Percentiles rank a stretch among this genome's conserved stretches.
Evolutionary conservation across 768 basidiomycete genomes (phyloP).

Genomic region (Tulasnella sp.): DNA sequence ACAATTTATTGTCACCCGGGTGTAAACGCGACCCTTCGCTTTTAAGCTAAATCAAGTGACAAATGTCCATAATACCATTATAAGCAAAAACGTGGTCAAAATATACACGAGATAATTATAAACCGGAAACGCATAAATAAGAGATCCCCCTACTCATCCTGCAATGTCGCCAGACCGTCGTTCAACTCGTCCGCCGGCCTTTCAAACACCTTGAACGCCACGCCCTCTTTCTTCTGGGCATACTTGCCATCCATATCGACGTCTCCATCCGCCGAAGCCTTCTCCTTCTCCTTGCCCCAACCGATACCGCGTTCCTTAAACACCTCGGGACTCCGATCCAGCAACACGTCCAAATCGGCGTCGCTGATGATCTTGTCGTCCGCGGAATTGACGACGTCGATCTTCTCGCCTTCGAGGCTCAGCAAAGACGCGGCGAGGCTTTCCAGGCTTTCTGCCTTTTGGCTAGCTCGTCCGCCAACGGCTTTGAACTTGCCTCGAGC

Average conservation of each 20-base stretch:
- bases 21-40: too few species aligned
- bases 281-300: conserved; percentile 50
- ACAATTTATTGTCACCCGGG: too few species aligned
- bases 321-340: conserved; percentile 78
- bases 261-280: conserved; percentile 43
- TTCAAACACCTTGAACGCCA: conserved; percentile 77
- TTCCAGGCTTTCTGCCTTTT: conserved; percentile 60
- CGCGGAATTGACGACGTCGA: conserved; percentile 69
- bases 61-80: not conserved
- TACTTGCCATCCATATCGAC: conserved; percentile 40
- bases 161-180: conserved; percentile 69
- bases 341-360: conserved; percentile 72
- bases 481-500: conserved; percentile 64
- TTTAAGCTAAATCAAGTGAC: not conserved
- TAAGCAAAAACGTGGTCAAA: not conserved
- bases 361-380: conserved; percentile 80
- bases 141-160: conserved; percentile 50
- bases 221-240: conserved; percentile 18
- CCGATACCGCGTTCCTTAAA: conserved; percentile 71
- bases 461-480: not conserved
- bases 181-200: conserved; percentile 64
- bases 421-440: conserved; percentile 76
- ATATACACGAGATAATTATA: not conserved
- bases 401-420: conserved; percentile 83
- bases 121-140: not conserved